Evolutionary conservation across 331 rosid species (phyloP), one percentile per base, ranked within the genome.

Genomic region (Phaseolus coccineus): DNA sequence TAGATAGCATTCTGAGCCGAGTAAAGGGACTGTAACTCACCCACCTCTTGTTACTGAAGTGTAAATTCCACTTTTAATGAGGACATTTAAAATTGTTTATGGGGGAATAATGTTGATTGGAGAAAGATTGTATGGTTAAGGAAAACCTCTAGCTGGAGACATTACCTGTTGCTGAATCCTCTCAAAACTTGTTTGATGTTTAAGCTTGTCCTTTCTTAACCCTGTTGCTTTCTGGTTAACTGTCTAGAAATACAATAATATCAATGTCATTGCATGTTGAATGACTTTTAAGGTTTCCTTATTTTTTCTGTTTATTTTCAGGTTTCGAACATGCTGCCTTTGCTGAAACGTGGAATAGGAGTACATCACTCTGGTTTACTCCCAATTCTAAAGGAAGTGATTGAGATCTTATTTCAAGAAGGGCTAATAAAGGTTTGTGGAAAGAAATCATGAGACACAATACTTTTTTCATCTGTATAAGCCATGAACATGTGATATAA

Each of bases 301-400:
- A 69, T 33, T 13, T 28, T 33, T 65, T 35, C 9, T 9, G 9
- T 25, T 33, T 15, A 69, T 73, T 39, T 82, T 9, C 83, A 96
- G 99, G 99, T 93, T 69, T 88, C 94, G 6, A 88, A 87, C 87
- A 93, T 96, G 91, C 74, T 96, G 69, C 99, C 99, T 73, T 94
- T 93, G 83, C 88, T 96, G 86, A 93, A 91, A 81, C 97, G 99
- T 82, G 99, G 99, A 81, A 93, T 96, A 69, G 99, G 99, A 55
- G 98, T 96, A 42, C 99, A 96, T 90, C 99, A 96, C 85, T 96
- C 99, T 67, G 99, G 99, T 55, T 89, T 96, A 89, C 97, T 96
- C 73, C 99, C 99, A 81, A 96, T 96, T 88, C 75, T 96, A 76
- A 96, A 93, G 88, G 99, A 96, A 87, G 98, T 96, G 56, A 96